Conservation (phyloP, 2,329 filamentous ascomycete genomes). For the Akanthomyces muscarius region DNA sequence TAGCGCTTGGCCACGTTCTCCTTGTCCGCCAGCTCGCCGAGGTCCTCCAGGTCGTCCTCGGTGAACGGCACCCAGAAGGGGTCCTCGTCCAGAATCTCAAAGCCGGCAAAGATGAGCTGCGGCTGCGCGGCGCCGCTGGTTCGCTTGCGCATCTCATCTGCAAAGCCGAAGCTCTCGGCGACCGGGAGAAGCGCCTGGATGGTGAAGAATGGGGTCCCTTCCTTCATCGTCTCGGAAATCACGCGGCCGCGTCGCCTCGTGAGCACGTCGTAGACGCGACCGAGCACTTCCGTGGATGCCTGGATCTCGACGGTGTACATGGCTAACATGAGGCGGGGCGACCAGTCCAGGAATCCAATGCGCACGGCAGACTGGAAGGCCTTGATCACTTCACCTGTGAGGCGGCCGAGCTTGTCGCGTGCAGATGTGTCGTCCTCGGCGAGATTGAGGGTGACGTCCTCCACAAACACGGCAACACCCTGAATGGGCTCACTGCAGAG, state of each 20-base stretch:
- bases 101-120: conserved; percentile 89
- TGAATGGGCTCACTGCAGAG: conserved; percentile 91
- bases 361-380: conserved; percentile 80
- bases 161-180: conserved; percentile 92
- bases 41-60: conserved; percentile 92
- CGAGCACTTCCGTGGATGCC: conserved; percentile 90
- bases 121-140: conserved; percentile 87
- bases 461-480: conserved; percentile 85
- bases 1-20: conserved; percentile 97
- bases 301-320: conserved; percentile 99
- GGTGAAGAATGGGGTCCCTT: conserved; percentile 94
- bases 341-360: conserved; percentile 91
- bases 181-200: conserved; percentile 85
- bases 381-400: conserved; percentile 92
- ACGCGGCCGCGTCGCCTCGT: conserved; percentile 88
- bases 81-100: conserved; percentile 89
- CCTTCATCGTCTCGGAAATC: conserved; percentile 84
- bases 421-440: conserved; percentile 52
- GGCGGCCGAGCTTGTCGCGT: conserved; percentile 65
- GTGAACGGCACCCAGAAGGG: conserved; percentile 97
- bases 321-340: conserved; percentile 85
- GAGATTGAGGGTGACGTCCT: conserved; percentile 65
- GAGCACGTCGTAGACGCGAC: conserved; percentile 95
- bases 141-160: conserved; percentile 92
- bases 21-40: conserved; percentile 86